A percentile compares a stretch with the other conserved stretches of the same genome.
Conservation (phyloP, 2,329 filamentous ascomycete genomes). For the Penicillium sp. region DNA sequence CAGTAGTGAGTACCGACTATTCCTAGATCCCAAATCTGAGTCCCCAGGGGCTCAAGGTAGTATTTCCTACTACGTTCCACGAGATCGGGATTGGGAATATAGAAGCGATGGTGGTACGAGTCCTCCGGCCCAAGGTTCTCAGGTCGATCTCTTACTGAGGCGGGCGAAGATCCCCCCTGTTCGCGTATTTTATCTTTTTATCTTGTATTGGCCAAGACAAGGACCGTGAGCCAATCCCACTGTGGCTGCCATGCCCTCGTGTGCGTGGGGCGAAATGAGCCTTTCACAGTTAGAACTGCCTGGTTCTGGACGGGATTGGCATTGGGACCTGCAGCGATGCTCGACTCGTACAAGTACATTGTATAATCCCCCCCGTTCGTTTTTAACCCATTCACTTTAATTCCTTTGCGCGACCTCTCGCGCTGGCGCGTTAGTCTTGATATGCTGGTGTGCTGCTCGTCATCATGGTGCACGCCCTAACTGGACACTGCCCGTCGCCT, state of each 20-base stretch:
- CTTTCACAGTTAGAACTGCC: no score
- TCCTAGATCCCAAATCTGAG: background rate
- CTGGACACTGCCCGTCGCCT: conserved; percentile 64
- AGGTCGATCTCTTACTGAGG: background rate
- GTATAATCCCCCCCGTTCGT: background rate
- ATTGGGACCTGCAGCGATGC: background rate
- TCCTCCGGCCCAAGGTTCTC: background rate
- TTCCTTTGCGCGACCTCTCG: conserved; percentile 19
- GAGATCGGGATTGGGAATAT: background rate
- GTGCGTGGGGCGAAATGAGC: background rate
- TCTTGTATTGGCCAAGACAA: background rate
- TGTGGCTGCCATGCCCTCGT: background rate
- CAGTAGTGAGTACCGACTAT: background rate
- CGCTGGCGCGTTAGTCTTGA: conserved; percentile 27
- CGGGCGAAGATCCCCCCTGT: background rate
- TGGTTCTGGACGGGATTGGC: no score
- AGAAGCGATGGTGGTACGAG: background rate
- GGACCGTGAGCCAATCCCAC: conserved; percentile 1
- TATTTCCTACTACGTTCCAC: background rate
- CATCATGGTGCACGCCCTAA: conserved; percentile 26
- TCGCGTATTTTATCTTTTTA: background rate
- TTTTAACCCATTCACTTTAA: background rate
- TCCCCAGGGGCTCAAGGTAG: no score
- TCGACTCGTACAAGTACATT: background rate
- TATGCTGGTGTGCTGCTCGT: conserved; percentile 14